Percentiles rank a stretch among this genome's conserved stretches.
These are phyloP conservation scores for Cladosporium sp. DNA, from an alignment of 2,329 filamentous ascomycete genomes.

Conservation along the genomic window DNA sequence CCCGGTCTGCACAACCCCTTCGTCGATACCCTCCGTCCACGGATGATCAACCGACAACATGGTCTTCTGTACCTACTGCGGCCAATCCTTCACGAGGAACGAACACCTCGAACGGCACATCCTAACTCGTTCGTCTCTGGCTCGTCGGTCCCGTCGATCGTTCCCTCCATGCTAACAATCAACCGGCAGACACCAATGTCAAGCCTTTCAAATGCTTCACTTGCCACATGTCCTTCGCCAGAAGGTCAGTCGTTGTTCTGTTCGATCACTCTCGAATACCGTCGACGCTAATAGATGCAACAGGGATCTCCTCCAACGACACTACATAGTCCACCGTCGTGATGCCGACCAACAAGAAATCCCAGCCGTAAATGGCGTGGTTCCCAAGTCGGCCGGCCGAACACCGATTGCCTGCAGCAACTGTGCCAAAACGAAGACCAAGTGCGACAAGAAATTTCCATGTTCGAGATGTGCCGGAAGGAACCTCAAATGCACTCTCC, in stretches of 20 bases:
- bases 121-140: slow-evolving; percentile 37
- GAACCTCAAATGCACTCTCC: slow-evolving; percentile 45
- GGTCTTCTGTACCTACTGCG: slow-evolving; percentile 53
- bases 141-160: slow-evolving; percentile 1
- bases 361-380: slow-evolving; percentile 46
- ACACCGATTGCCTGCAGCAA: slow-evolving; percentile 52
- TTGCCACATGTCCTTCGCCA: slow-evolving; percentile 52
- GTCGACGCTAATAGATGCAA: slow-evolving; percentile 5
- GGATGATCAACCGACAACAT: slow-evolving; percentile 31
- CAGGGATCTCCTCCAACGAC: slow-evolving; percentile 49
- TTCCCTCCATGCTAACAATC: neutral
- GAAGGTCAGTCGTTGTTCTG: slow-evolving; percentile 40
- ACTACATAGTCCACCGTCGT: slow-evolving; percentile 50
- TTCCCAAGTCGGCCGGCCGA: slow-evolving; percentile 48
- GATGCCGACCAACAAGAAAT: slow-evolving; percentile 49
- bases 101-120: slow-evolving; percentile 52
- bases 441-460: slow-evolving; percentile 53
- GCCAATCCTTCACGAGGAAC: slow-evolving; percentile 50
- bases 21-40: slow-evolving; percentile 3
- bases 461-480: slow-evolving; percentile 48
- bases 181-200: slow-evolving; percentile 46
- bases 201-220: slow-evolving; percentile 54
- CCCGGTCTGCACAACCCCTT: neutral
- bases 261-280: neutral
- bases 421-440: slow-evolving; percentile 52